A percentile compares a stretch with the other conserved stretches of the same genome.
Conservation (phyloP, 2,329 filamentous ascomycete genomes). For the Capronia americana region DNA sequence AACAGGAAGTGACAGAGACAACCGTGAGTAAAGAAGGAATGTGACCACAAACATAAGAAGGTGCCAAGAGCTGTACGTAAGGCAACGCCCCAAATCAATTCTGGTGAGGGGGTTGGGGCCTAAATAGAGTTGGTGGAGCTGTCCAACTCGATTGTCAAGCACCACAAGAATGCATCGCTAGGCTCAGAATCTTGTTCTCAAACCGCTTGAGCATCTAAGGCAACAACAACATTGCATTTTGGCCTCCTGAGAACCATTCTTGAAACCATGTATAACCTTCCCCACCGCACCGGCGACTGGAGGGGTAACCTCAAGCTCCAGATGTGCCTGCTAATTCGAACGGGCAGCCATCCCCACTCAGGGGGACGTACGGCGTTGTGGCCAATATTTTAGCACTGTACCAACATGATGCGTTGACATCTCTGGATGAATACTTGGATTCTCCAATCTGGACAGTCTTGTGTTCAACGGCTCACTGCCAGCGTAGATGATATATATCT, state of each 20-base stretch:
- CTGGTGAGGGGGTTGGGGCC: background rate
- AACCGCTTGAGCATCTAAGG: too few species aligned
- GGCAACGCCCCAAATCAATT: background rate
- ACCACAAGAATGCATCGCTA: background rate
- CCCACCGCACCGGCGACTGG: too few species aligned
- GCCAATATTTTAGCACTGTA: too few species aligned
- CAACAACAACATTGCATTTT: too few species aligned
- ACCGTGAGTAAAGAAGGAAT: background rate
- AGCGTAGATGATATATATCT: background rate
- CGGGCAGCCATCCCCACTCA: too few species aligned
- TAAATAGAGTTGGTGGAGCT: background rate
- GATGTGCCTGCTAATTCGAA: too few species aligned
- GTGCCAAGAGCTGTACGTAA: background rate
- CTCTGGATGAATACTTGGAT: too few species aligned
- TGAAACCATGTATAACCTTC: too few species aligned
- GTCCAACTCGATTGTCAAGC: background rate
- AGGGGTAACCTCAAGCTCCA: too few species aligned
- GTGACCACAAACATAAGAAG: background rate
- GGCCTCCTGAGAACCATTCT: too few species aligned
- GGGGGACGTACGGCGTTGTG: too few species aligned
- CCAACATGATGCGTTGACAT: background rate
- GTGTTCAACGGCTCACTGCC: background rate
- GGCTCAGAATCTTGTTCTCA: too few species aligned
- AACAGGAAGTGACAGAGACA: background rate
- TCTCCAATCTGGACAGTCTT: background rate